Evolutionary conservation across 2,329 filamentous ascomycete genomes (phyloP), one percentile per base, ranked within the genome.

Genomic region (Pseudopyricularia javanii): DNA sequence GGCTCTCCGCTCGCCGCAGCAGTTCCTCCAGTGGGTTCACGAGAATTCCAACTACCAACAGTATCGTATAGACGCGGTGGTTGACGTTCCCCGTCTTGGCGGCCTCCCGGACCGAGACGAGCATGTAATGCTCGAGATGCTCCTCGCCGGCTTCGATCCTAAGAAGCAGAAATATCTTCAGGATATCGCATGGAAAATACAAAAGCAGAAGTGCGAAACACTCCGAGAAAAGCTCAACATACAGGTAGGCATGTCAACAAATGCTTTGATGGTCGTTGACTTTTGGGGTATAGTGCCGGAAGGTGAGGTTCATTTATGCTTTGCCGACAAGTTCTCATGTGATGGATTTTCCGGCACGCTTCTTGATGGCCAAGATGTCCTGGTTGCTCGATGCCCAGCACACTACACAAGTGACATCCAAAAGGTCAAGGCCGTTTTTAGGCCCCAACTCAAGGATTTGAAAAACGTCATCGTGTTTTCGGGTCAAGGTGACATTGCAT

Each of bases 391-490:
- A 20, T 79, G 82, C 1, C 87, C 87, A 0, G 82, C 85, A 0
- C 79, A 88, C 60, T 79, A 83, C 22, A 71, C 74, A 0, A 87
- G 82, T 28, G 87, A 93, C 56, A 80, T 91, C 0, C 87, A 91
- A 59, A 84, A 76, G 53, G 83, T 85, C 7, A 74, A 67, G 35
- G 77, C 73, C 0, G 79, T 83, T 0, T 79, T 75, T 55, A 74
- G 70, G n/a, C 72, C 74, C 0, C 74, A 82, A 43, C 68, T 91
- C 0, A 78, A 82, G 3, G 77, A 79, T 2, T 66, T 95, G 0
- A 85, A 85, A 55, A 85, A 96, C 59, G 82, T 95, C 1, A 74
- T 93, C 14, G 76, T 96, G 0, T 96, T 97, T 58, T 74, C 87
- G 0, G 73, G 71, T 0, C 78, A 75, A 55, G 86, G 86, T 0